Percentiles rank a stretch among this genome's conserved stretches.
Conservation (phyloP, 805 yeast genomes). For the Nakazawaea populi region DNA sequence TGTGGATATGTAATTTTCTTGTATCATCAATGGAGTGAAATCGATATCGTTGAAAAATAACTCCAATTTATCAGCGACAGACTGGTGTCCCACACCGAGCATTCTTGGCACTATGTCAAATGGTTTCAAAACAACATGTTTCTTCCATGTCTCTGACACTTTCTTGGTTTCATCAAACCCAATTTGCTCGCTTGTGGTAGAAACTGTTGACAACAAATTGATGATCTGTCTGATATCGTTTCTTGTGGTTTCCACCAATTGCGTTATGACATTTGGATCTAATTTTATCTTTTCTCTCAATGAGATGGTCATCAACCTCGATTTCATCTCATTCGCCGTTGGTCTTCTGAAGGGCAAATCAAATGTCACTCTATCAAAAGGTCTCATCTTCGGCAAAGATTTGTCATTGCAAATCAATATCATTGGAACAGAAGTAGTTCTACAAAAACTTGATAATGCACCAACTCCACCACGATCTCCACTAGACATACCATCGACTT, state of each 20-base stretch:
- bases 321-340: constrained; percentile 69
- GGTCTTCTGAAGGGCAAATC: constrained; percentile 90
- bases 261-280: constrained; percentile 77
- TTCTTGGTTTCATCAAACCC: constrained; percentile 57
- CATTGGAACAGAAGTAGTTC: constrained; percentile 82
- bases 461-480: constrained; percentile 99
- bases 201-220: constrained; percentile 78
- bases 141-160: constrained; percentile 73
- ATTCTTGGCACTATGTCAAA: constrained; percentile 79
- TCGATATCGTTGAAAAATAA: constrained; percentile 92
- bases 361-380: constrained; percentile 77
- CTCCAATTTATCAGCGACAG: constrained; percentile 77
- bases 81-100: constrained; percentile 55
- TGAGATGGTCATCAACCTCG: constrained; percentile 88
- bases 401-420: constrained; percentile 93
- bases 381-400: constrained; percentile 90
- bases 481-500: constrained; percentile 98
- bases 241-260: constrained; percentile 75
- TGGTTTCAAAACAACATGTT: constrained; percentile 85
- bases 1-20: constrained; percentile 80
- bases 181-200: constrained; percentile 63
- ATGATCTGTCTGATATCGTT: constrained; percentile 94
- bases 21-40: constrained; percentile 92
- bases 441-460: constrained; percentile 81
- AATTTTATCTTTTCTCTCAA: constrained; percentile 74